These are phyloP conservation scores for Sarocladium strictum DNA, from an alignment of 2,329 filamentous ascomycete species.

Conservation along the genomic window DNA sequence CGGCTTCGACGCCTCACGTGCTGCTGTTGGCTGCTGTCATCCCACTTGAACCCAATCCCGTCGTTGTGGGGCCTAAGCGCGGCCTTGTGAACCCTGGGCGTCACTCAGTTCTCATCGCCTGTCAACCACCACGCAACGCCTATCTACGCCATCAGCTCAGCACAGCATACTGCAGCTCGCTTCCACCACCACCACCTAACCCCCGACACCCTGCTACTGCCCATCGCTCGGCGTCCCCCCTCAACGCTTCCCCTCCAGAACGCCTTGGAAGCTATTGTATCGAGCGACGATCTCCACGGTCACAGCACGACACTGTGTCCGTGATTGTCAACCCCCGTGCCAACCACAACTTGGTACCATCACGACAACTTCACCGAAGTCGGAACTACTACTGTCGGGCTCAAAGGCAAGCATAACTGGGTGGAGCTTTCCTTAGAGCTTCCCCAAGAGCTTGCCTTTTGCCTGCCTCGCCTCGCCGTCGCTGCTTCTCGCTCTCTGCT, in stretches of 20 bases:
- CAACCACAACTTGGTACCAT: background rate
- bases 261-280: background rate
- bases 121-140: conserved; percentile 2
- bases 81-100: conserved; percentile 5
- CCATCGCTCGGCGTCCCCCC: background rate
- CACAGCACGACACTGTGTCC: background rate
- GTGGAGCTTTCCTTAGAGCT: conserved; percentile 6
- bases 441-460: conserved; percentile 7
- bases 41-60: background rate
- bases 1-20: background rate
- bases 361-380: background rate
- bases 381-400: background rate
- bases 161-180: background rate
- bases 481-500: too few species aligned
- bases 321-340: background rate
- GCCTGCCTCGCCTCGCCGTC: background rate
- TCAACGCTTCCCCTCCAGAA: background rate
- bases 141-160: conserved; percentile 5
- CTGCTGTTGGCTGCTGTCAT: background rate
- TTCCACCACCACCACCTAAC: background rate
- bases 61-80: conserved; percentile 5
- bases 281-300: background rate
- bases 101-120: conserved; percentile 7
- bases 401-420: background rate
- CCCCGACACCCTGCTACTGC: background rate